Evolutionary conservation across 2,329 filamentous ascomycete species (phyloP).

Genomic region (Aureobasidium lini): DNA sequence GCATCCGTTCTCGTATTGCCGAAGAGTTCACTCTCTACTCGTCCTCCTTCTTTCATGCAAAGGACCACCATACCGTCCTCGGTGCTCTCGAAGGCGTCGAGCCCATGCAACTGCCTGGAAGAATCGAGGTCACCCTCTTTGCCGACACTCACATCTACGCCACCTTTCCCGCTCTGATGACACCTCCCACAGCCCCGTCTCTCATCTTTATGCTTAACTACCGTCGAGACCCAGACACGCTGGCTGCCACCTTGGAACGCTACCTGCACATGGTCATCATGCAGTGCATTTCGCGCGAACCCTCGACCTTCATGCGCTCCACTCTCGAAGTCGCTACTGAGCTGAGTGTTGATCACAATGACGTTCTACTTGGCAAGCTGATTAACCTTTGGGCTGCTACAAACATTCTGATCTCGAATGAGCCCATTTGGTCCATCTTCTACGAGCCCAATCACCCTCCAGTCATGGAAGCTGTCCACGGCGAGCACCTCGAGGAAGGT

Average conservation of each 20-base stretch:
- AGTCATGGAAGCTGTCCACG: conserved; percentile 13
- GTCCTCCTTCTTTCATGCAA: conserved; percentile 43
- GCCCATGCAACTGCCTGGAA: conserved; percentile 42
- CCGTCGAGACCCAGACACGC: conserved; percentile 1
- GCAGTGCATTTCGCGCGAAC: conserved; percentile 41
- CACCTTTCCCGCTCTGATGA: conserved; percentile 32
- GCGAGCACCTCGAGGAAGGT: neutral
- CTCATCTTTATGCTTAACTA: conserved; percentile 10
- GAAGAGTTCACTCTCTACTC: conserved; percentile 53
- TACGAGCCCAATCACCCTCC: conserved; percentile 12
- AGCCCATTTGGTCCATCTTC: conserved; percentile 18
- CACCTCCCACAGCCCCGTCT: conserved; percentile 19
- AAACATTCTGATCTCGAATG: conserved; percentile 37
- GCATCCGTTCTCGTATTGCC: conserved; percentile 50
- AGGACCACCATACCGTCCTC: conserved; percentile 45
- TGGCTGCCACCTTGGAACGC: conserved; percentile 11
- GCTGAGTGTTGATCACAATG: conserved; percentile 20
- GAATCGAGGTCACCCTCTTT: conserved; percentile 48
- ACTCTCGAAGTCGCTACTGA: conserved; percentile 31
- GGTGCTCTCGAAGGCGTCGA: conserved; percentile 42
- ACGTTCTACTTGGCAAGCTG: conserved; percentile 42
- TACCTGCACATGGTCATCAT: conserved; percentile 12
- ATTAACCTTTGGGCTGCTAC: conserved; percentile 52
- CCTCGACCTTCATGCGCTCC: conserved; percentile 43
- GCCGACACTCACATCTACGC: conserved; percentile 30